Percentiles rank a stretch among this genome's conserved stretches.
These are phyloP conservation scores for Neurospora tetrasperma DNA, from an alignment of 495 filamentous ascomycete genomes.

Conservation along the genomic window DNA sequence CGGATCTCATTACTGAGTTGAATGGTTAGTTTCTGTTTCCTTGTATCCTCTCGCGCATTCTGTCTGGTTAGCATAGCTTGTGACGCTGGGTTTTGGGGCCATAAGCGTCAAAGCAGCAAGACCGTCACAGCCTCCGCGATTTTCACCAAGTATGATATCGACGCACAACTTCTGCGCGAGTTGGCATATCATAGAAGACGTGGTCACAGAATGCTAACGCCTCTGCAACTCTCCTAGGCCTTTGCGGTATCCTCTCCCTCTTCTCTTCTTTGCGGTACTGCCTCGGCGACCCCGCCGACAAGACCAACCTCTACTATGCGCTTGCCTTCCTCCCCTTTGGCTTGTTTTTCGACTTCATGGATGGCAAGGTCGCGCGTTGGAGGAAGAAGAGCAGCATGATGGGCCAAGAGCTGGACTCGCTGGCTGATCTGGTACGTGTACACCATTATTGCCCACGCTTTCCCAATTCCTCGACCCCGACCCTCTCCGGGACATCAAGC, in stretches of 20 bases:
- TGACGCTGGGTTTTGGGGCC: background rate
- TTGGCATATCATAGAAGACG: background rate
- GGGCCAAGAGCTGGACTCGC: constrained; percentile 96
- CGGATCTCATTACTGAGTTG: constrained; percentile 88
- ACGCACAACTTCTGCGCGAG: background rate
- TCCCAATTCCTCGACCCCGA: background rate
- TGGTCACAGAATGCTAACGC: background rate
- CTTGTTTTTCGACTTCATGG: constrained; percentile 97
- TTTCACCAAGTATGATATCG: background rate
- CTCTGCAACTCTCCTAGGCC: constrained; percentile 35
- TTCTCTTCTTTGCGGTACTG: constrained; percentile 95
- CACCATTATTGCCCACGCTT: background rate
- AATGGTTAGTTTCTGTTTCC: constrained; percentile 53
- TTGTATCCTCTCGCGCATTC: background rate
- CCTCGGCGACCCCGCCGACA: constrained; percentile 57
- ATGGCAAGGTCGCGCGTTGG: constrained; percentile 93
- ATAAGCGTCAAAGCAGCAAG: background rate
- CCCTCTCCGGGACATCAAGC: background rate
- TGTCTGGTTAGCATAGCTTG: background rate
- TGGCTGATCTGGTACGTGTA: constrained; percentile 75
- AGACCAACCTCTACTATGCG: constrained; percentile 63
- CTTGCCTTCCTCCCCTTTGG: constrained; percentile 86
- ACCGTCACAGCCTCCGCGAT: background rate
- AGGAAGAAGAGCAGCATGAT: constrained; percentile 90
- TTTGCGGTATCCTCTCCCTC: constrained; percentile 85